Conservation (phyloP, 106 monocot species). For the Triglochin maritima region DNA sequence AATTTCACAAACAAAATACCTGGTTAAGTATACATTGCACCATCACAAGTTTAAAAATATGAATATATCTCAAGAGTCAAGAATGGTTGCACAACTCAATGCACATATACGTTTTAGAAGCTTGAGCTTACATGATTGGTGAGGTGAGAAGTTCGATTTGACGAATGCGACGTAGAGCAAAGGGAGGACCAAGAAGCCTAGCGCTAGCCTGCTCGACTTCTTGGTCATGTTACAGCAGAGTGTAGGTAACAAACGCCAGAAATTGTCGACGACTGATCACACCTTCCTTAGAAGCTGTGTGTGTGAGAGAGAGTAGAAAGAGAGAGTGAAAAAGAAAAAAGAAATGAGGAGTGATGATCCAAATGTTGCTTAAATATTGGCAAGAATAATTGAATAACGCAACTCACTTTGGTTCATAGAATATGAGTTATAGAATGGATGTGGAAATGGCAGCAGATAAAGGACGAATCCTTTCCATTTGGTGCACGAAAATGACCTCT, state of each 20-base stretch:
- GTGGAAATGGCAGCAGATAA: constrained; percentile 3
- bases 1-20: not conserved
- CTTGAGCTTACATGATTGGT: constrained; percentile 3
- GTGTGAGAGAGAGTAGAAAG: not conserved
- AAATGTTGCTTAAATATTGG: not conserved
- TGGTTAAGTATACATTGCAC: not conserved
- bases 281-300: not conserved
- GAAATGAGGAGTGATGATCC: not conserved
- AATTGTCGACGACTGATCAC: not conserved
- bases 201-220: constrained; percentile 11
- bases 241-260: not conserved
- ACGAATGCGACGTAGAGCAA: constrained; percentile 14
- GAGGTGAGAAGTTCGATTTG: constrained; percentile 3
- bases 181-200: constrained; percentile 15
- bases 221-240: constrained; percentile 10
- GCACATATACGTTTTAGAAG: not conserved
- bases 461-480: not conserved
- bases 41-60: not conserved
- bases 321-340: too few species aligned
- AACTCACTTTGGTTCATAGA: not conserved
- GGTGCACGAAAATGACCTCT: constrained; percentile 10
- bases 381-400: not conserved
- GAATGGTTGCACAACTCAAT: not conserved
- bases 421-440: not conserved
- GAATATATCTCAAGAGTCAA: not conserved